Base-by-base conservation (phyloP, 495 filamentous ascomycete species). In the Penicillium flavigenum region DNA sequence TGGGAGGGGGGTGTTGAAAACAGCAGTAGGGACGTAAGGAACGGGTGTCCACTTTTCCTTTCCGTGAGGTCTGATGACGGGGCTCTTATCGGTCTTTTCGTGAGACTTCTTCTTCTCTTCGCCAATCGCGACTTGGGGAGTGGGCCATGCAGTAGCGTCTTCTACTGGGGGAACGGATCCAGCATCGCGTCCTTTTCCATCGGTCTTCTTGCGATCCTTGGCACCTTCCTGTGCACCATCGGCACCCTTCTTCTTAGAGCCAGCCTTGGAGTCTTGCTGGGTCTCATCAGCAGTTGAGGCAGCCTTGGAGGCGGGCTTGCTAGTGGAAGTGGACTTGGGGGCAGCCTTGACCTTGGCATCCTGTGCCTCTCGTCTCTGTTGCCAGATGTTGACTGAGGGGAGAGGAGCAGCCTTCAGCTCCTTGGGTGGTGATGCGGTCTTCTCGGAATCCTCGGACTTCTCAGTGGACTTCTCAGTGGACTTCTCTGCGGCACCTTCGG, bases 351-450 rank as follows among this genome's bases (percentile, higher is more conserved):
- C 71, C 70, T 89, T 90, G 46, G 84, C 82, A 38, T 86, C 82
- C 53, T 83, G 77, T 14, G 83, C 86, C 63, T 92, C 86, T 58
- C 80, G 86, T 34, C 91, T 81, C 72, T 88, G 82, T 39, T 83
- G 78, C 94, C 94, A 98, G 48, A 89, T 68, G 70, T 98, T 98
- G 47, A 96, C 89, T 1, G 82, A 63, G 5, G 94, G 93, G 41
- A 86, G 73, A 32, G 89, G 87, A 47, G 93, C 93, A 47, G 91
- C 90, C 60, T 89, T 88, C 42, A 96, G 78, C 62, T 86, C 79
- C 56, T 83, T 84, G 52, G 82, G 81, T 47, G 79, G 80, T 19
- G 36, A 17, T 27, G 75, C 72, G 51, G 81, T 73, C 66, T 83
- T 82, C 47, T 77, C 76, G 57, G 78, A 73, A 29, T 77, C 73